A percentile compares a stretch with the other conserved stretches of the same genome.
phyloP scores from a whole-genome alignment of 129 eudicot species.

The Centaurea solstitialis region DNA sequence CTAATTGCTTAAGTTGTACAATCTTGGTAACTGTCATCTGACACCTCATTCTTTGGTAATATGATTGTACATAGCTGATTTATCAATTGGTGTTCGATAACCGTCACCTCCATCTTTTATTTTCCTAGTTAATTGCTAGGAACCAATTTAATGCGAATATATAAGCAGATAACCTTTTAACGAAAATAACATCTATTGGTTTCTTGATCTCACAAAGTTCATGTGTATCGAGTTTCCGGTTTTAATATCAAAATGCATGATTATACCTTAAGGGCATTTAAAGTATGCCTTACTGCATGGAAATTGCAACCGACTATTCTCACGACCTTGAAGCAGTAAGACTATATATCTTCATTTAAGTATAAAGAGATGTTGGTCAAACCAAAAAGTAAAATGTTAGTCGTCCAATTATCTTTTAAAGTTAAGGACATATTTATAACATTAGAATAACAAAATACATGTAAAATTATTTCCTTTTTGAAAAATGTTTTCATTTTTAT shows the following conservation, averaged over 20 bases:
- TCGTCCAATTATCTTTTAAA: too few species aligned
- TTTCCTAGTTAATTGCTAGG: not conserved
- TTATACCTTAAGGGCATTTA: not conserved
- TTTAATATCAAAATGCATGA: not conserved
- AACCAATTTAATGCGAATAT: not conserved
- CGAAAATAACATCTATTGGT: not conserved
- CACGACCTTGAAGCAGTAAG: not conserved
- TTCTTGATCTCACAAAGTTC: not conserved
- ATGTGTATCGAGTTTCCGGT: not conserved
- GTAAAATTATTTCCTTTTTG: too few species aligned
- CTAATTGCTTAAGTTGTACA: not conserved
- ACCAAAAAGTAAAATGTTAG: too few species aligned
- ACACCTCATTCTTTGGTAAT: not conserved
- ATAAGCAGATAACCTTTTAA: not conserved
- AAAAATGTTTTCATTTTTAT: too few species aligned
- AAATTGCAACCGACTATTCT: not conserved
- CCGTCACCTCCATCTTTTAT: not conserved
- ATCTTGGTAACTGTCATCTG: not conserved
- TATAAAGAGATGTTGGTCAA: too few species aligned
- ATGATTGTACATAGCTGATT: not conserved
- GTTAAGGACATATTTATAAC: too few species aligned
- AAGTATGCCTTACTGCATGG: not conserved
- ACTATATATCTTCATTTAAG: not conserved
- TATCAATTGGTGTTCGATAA: not conserved
- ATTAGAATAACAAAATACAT: too few species aligned